A percentile compares a stretch with the other conserved stretches of the same genome.
phyloP scores from a whole-genome alignment of 768 basidiomycete species.

The Hypholoma sublateritium region DNA sequence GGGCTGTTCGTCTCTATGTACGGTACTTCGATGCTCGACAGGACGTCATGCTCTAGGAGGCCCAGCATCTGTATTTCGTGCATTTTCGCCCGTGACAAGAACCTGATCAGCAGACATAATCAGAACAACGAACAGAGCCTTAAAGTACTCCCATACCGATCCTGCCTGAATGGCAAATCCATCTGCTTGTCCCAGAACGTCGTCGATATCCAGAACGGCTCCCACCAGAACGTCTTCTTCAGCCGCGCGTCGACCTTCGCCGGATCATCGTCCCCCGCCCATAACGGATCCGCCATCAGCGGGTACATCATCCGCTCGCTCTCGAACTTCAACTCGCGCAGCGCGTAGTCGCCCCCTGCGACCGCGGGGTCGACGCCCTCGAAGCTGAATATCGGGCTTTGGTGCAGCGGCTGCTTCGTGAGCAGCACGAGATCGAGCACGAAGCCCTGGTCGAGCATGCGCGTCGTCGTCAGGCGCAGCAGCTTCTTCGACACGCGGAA shows the following conservation, averaged over 20 bases:
- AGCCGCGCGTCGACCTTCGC: conserved; percentile 28
- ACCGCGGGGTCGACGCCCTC: conserved; percentile 59
- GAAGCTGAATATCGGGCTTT: conserved; percentile 92
- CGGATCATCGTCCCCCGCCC: conserved; percentile 64
- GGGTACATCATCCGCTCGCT: conserved; percentile 55
- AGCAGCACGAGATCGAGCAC: conserved; percentile 85
- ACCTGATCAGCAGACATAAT: conserved; percentile 45
- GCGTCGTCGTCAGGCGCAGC: conserved; percentile 86
- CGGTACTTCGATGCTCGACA: conserved; percentile 87
- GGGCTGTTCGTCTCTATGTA: conserved; percentile 49
- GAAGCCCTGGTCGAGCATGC: conserved; percentile 93
- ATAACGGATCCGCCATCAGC: conserved; percentile 66
- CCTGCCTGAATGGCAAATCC: conserved; percentile 78
- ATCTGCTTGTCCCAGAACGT: conserved; percentile 88
- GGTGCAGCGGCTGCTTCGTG: conserved; percentile 89
- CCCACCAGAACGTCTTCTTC: conserved; percentile 80
- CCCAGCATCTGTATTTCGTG: conserved; percentile 96
- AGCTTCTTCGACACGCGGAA: conserved; percentile 91
- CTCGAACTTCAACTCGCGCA: conserved; percentile 16
- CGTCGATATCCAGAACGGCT: conserved; percentile 82
- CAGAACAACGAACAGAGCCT: not conserved
- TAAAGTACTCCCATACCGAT: conserved; percentile 65
- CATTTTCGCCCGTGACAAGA: conserved; percentile 94
- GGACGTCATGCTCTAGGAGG: conserved; percentile 86
- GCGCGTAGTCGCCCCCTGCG: conserved; percentile 29